Percentiles rank a stretch among this genome's conserved stretches.
Conservation (phyloP, 305 asterid species). For the Fraxinus floribunda region DNA sequence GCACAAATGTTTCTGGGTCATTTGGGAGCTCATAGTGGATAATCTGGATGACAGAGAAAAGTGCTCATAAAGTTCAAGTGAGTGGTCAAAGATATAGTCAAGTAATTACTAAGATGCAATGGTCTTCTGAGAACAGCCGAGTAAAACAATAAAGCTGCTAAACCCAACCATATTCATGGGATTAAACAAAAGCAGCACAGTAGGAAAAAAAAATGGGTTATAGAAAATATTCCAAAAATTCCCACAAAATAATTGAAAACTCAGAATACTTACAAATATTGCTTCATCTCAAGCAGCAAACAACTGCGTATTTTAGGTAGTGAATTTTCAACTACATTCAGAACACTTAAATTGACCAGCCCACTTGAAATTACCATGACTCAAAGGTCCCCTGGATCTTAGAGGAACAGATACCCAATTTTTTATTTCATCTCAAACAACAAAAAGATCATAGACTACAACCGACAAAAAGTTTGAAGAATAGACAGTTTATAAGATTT, state of each 20-base stretch:
- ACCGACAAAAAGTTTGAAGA: not conserved
- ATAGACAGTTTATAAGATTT: not conserved
- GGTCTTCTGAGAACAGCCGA: not conserved
- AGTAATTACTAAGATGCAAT: not conserved
- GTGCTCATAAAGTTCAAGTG: not conserved
- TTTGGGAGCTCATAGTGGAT: slow-evolving; percentile 97
- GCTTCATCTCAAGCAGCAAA: not conserved
- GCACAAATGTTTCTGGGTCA: slow-evolving; percentile 96
- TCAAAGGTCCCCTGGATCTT: not conserved
- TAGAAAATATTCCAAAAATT: not conserved
- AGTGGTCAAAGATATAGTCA: slow-evolving; percentile 5
- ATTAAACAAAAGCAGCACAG: not conserved
- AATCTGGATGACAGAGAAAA: slow-evolving; percentile 42
- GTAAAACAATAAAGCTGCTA: not conserved
- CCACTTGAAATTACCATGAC: not conserved
- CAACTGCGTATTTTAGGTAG: not conserved
- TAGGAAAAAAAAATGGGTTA: not conserved
- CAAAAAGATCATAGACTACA: not conserved
- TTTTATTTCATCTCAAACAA: not conserved
- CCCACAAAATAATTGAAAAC: not conserved
- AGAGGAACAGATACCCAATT: not conserved
- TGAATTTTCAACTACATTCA: not conserved
- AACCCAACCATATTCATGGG: not conserved
- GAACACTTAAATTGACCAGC: not conserved
- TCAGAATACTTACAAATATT: not conserved